A percentile compares a stretch with the other conserved stretches of the same genome.
phyloP scores from a whole-genome alignment of 352 stramenopile species.

The Globisporangium nagaii region DNA sequence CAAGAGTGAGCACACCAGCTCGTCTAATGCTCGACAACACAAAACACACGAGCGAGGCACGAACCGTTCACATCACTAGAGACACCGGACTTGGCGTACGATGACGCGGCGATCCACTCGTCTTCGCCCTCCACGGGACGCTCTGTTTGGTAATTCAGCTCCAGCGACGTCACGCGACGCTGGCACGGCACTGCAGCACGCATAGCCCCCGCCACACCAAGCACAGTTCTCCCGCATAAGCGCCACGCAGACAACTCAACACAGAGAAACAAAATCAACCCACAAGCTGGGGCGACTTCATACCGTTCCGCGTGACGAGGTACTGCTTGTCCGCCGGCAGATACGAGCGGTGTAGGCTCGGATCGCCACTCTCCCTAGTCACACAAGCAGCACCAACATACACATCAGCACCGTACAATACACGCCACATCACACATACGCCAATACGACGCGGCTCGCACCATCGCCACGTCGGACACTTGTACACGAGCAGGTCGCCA shows the following conservation, averaged over 20 bases:
- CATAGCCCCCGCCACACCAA: not conserved
- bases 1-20: too few relatives aligned
- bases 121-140: slow-evolving; percentile 74
- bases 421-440: not conserved
- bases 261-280: too few relatives aligned
- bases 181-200: slow-evolving; percentile 77
- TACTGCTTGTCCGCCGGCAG: slow-evolving; percentile 86
- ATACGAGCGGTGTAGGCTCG: slow-evolving; percentile 48
- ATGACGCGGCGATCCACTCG: slow-evolving; percentile 88
- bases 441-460: slow-evolving; percentile 10
- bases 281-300: not conserved
- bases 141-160: slow-evolving; percentile 72
- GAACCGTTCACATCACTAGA: slow-evolving; percentile 23
- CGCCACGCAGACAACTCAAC: not conserved
- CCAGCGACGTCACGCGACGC: slow-evolving; percentile 67
- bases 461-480: slow-evolving; percentile 96
- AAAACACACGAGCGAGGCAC: slow-evolving; percentile 17
- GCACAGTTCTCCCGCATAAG: not conserved
- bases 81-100: slow-evolving; percentile 45
- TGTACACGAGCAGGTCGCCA: slow-evolving; percentile 95
- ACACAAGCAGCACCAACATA: not conserved
- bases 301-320: slow-evolving; percentile 78
- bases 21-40: too few relatives aligned
- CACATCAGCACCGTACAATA: not conserved
- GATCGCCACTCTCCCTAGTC: slow-evolving; percentile 71